A percentile compares a stretch with the other conserved stretches of the same genome.
Evolutionary conservation across 2,329 filamentous ascomycete species (phyloP).

Genomic region (Gliomastix tumulicola): DNA sequence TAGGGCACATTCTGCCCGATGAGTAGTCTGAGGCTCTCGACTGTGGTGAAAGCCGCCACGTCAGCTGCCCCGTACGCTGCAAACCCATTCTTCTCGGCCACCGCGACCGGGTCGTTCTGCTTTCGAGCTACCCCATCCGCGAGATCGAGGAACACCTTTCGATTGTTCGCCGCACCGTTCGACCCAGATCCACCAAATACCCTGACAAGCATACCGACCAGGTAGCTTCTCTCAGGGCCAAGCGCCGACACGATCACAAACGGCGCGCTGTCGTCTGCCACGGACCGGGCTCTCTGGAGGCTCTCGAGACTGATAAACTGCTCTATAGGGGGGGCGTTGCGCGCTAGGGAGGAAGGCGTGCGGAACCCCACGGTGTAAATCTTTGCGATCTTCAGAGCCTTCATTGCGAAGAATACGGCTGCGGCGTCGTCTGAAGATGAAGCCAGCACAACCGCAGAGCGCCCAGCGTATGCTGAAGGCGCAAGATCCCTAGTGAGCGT

Average conservation of each 20-base stretch:
- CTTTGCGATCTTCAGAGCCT: constrained; percentile 66
- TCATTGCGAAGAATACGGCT: constrained; percentile 71
- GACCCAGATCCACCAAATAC: constrained; percentile 48
- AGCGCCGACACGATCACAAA: constrained; percentile 79
- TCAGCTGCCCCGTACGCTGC: constrained; percentile 73
- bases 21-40: constrained; percentile 70
- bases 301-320: constrained; percentile 71
- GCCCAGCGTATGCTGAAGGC: constrained; percentile 71
- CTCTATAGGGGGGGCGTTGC: constrained; percentile 61
- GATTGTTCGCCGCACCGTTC: constrained; percentile 26
- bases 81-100: constrained; percentile 71
- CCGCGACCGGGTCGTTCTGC: constrained; percentile 57
- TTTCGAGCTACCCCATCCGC: constrained; percentile 50
- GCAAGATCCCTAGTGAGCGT: constrained; percentile 77
- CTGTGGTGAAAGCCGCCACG: constrained; percentile 76
- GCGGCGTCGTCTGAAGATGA: constrained; percentile 69
- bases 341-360: constrained; percentile 52
- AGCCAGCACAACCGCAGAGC: constrained; percentile 69
- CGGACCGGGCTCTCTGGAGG: constrained; percentile 43
- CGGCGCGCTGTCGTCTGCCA: constrained; percentile 49
- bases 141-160: constrained; percentile 75
- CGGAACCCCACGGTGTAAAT: constrained; percentile 83
- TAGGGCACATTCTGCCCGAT: constrained; percentile 84
- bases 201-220: constrained; percentile 71
- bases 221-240: constrained; percentile 68